Conservation (phyloP, 805 yeast species). For the Lipomyces kockii region DNA sequence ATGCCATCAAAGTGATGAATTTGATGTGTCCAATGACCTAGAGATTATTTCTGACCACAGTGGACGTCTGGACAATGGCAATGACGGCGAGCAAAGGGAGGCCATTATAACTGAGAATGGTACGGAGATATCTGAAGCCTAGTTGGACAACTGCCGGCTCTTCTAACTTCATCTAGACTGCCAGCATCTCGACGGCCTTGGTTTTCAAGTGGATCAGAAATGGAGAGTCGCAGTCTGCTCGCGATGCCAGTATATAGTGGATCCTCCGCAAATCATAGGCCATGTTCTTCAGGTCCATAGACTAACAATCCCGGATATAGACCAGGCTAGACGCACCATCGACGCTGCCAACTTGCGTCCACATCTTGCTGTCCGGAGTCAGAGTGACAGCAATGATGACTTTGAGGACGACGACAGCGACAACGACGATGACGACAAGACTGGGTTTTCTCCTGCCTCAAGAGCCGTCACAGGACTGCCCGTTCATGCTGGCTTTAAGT, state of each 20-base stretch:
- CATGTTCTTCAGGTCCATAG: neutral
- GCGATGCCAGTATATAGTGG: neutral
- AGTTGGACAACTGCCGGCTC: neutral
- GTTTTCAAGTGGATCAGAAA: neutral
- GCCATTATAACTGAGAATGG: neutral
- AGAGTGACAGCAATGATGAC: neutral
- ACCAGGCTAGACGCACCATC: neutral
- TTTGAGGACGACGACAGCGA: too few species aligned
- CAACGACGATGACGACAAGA: neutral
- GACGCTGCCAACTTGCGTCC: neutral
- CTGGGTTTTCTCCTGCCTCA: neutral
- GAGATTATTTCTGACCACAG: neutral
- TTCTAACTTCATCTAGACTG: slow-evolving; percentile 1
- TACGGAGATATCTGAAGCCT: neutral
- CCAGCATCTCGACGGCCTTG: neutral
- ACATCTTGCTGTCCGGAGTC: neutral
- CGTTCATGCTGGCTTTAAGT: neutral
- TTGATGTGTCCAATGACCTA: neutral
- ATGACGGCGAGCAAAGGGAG: neutral
- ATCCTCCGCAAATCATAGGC: neutral
- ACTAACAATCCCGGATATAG: neutral
- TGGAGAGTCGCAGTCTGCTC: slow-evolving; percentile 2
- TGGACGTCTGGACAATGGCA: neutral
- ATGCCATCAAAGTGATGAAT: neutral
- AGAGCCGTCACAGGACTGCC: neutral